Evolutionary conservation across 768 basidiomycete species (phyloP).

Genomic region (Tephrocybe sp.): DNA sequence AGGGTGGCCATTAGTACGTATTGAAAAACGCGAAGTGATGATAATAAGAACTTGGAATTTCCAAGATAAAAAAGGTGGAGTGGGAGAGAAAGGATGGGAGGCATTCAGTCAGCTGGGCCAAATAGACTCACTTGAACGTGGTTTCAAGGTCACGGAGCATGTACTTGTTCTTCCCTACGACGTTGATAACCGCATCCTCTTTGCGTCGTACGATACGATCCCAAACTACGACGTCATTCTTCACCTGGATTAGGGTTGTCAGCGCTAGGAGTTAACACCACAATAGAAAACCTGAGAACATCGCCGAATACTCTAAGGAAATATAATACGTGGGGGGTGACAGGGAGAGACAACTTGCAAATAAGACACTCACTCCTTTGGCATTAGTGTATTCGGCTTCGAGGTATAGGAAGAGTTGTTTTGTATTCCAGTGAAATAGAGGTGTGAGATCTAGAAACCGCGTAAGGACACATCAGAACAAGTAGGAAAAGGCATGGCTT

Average conservation of each 20-base stretch:
- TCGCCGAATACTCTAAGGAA: no score
- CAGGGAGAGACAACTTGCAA: background rate
- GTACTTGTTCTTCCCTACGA: constrained; percentile 80
- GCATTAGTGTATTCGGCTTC: constrained; percentile 79
- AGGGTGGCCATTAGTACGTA: constrained; percentile 10
- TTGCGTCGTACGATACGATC: constrained; percentile 87
- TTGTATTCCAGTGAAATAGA: constrained; percentile 96
- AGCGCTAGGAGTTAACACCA: background rate
- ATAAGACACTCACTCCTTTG: constrained; percentile 57
- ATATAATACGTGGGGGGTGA: background rate
- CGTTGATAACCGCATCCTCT: constrained; percentile 67
- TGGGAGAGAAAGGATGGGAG: background rate
- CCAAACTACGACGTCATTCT: constrained; percentile 87
- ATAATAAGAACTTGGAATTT: background rate
- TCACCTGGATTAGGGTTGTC: constrained; percentile 38
- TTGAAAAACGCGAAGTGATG: background rate
- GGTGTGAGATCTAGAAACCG: constrained; percentile 65
- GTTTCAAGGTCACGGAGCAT: constrained; percentile 72
- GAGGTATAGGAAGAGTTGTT: constrained; percentile 87
- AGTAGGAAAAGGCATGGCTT: background rate
- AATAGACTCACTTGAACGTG: constrained; percentile 67
- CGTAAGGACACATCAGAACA: background rate
- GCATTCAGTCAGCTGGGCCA: constrained; percentile 5
- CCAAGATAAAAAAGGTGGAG: background rate
- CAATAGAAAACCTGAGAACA: background rate